Percentiles rank a stretch among this genome's conserved stretches.
Evolutionary conservation across 2,329 filamentous ascomycete species (phyloP).

Genomic region (Phyllosticta ampelicida): DNA sequence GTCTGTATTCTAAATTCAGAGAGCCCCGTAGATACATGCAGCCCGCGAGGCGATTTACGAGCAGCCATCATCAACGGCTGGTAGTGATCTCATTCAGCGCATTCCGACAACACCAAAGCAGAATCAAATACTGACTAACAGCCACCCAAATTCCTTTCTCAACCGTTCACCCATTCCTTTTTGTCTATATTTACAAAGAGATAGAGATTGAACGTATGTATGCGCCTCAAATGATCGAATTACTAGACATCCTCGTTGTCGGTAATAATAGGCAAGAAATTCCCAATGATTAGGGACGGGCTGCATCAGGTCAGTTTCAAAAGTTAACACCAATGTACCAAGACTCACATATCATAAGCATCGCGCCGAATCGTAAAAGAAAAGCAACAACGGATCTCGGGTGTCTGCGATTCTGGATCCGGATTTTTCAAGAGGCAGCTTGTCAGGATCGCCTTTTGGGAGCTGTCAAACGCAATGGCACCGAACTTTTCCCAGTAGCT

Average conservation of each 20-base stretch:
- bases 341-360: constrained; percentile 82
- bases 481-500: constrained; percentile 99
- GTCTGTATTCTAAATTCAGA: not conserved
- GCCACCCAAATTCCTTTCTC: not conserved
- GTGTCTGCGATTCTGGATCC: constrained; percentile 48
- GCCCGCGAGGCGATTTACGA: not conserved
- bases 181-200: not conserved
- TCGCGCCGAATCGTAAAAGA: constrained; percentile 94
- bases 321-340: not conserved
- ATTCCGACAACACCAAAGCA: not conserved
- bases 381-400: constrained; percentile 85
- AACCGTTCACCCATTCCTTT: not conserved
- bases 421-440: constrained; percentile 82
- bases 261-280: constrained; percentile 76
- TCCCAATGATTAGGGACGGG: constrained; percentile 88
- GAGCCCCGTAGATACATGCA: not conserved
- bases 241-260: not conserved
- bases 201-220: not conserved
- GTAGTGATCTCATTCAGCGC: not conserved
- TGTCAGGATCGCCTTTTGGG: constrained; percentile 89
- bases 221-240: not conserved
- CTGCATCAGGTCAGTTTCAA: constrained; percentile 33
- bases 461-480: constrained; percentile 89
- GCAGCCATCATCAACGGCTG: not conserved
- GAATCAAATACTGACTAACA: not conserved